Evolutionary conservation across 371 early-diverging fungal species (phyloP).

Genomic region (Rhizopus stolonifer): DNA sequence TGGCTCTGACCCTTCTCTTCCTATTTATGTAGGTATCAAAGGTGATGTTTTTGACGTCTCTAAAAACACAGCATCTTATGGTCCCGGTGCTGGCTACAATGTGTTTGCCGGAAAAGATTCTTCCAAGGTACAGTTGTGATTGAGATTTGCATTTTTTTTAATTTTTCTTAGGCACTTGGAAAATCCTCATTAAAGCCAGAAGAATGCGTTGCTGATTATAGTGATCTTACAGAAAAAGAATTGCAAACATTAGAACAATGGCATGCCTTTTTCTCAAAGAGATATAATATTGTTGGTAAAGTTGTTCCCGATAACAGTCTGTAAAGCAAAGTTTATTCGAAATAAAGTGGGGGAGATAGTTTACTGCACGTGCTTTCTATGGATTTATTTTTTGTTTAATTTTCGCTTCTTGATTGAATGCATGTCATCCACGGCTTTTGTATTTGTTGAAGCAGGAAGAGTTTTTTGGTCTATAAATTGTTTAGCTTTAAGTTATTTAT

Average conservation of each 20-base stretch:
- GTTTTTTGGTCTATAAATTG: slow-evolving; percentile 27
- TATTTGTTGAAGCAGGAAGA: slow-evolving; percentile 38
- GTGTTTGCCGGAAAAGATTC: slow-evolving; percentile 85
- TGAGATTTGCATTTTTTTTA: too few species aligned
- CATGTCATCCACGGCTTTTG: slow-evolving; percentile 49
- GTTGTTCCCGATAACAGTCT: too few species aligned
- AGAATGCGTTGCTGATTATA: slow-evolving; percentile 72
- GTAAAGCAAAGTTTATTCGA: too few species aligned
- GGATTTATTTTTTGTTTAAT: slow-evolving; percentile 1
- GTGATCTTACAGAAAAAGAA: slow-evolving; percentile 66
- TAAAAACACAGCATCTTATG: slow-evolving; percentile 66
- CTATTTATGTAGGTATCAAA: slow-evolving; percentile 83
- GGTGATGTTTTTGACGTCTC: slow-evolving; percentile 83
- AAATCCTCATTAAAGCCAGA: slow-evolving; percentile 73
- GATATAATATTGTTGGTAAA: slow-evolving; percentile 31
- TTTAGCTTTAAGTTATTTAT: neutral
- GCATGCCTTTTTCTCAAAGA: slow-evolving; percentile 72
- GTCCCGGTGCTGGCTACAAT: slow-evolving; percentile 65
- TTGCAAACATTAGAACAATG: slow-evolving; percentile 75
- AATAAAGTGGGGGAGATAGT: too few species aligned
- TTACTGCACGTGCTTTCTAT: too few species aligned
- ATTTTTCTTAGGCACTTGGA: slow-evolving; percentile 79
- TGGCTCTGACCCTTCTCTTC: slow-evolving; percentile 63
- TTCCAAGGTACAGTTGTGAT: slow-evolving; percentile 50
- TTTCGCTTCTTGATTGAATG: slow-evolving; percentile 26